Conservation (phyloP, 1,284 basidiomycete genomes). For the Coriolopsis trogii region DNA sequence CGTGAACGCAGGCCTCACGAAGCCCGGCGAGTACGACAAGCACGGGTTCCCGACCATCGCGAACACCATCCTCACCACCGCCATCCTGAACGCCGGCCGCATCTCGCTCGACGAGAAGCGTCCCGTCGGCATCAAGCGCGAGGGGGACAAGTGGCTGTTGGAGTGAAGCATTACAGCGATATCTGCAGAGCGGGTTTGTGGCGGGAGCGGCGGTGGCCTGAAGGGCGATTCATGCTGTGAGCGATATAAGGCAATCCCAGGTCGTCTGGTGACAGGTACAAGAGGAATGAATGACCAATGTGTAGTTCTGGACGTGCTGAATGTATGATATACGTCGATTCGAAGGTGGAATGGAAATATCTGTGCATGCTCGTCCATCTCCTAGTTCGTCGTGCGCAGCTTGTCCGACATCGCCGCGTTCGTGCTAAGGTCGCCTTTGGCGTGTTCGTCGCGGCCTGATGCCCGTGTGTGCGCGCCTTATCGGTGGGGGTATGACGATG, state of each 20-base stretch:
- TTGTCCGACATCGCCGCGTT: too few species aligned
- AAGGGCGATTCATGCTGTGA: too few species aligned
- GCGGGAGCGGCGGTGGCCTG: not conserved
- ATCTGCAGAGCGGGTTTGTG: not conserved
- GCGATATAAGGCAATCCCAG: too few species aligned
- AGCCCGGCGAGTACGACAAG: slow-evolving; percentile 74
- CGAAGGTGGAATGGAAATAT: too few species aligned
- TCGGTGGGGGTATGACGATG: not conserved
- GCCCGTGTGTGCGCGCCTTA: not conserved
- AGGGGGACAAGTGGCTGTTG: slow-evolving; percentile 66
- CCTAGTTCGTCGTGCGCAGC: too few species aligned
- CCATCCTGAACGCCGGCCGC: slow-evolving; percentile 89
- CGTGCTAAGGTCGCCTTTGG: too few species aligned
- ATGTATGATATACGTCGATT: too few species aligned
- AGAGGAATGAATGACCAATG: too few species aligned
- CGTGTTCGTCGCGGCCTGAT: not conserved
- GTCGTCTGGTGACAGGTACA: too few species aligned
- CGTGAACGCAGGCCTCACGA: slow-evolving; percentile 73
- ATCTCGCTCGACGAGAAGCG: slow-evolving; percentile 88
- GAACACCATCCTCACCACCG: slow-evolving; percentile 89
- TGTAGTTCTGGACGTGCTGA: too few species aligned
- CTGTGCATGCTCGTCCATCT: too few species aligned
- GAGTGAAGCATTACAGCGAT: slow-evolving; percentile 47
- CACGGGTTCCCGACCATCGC: slow-evolving; percentile 87
- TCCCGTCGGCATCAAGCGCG: slow-evolving; percentile 74